These are phyloP conservation scores for Lunasporangiospora selenospora DNA, from an alignment of 192 early-diverging fungal species.

Conservation along the genomic window DNA sequence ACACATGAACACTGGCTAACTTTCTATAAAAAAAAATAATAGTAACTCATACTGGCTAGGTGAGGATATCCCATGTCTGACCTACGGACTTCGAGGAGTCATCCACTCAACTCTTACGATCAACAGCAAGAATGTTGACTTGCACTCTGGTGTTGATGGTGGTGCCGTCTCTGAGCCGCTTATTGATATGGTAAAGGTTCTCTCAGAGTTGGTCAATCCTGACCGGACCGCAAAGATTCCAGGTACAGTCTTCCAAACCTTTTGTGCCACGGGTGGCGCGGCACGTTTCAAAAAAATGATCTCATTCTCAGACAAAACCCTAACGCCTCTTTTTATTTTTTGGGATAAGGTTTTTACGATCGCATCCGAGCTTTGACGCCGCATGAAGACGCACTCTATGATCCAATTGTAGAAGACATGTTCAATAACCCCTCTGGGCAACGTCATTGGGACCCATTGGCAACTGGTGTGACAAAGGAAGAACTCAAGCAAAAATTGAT, in stretches of 20 bases:
- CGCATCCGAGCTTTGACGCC: constrained; percentile 61
- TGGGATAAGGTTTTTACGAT: constrained; percentile 64
- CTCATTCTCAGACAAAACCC: too few relatives aligned
- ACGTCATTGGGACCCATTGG: constrained; percentile 16
- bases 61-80: constrained; percentile 77
- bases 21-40: constrained; percentile 17
- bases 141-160: constrained; percentile 80
- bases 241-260: constrained; percentile 47
- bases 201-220: constrained; percentile 61
- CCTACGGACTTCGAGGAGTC: constrained; percentile 80
- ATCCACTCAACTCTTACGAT: constrained; percentile 68
- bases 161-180: constrained; percentile 77
- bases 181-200: constrained; percentile 68
- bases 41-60: constrained; percentile 84
- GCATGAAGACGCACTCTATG: constrained; percentile 65
- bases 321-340: background rate
- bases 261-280: too few relatives aligned
- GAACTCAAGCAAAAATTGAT: constrained; percentile 64
- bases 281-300: background rate
- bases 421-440: constrained; percentile 31
- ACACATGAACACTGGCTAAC: constrained; percentile 8
- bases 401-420: constrained; percentile 59
- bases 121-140: constrained; percentile 59
- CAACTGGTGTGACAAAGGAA: constrained; percentile 45
- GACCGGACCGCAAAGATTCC: constrained; percentile 68